Evolutionary conservation across 1,284 basidiomycete genomes (phyloP), one percentile per base, ranked within the genome.

Genomic region (Ceratobasidium sp.): DNA sequence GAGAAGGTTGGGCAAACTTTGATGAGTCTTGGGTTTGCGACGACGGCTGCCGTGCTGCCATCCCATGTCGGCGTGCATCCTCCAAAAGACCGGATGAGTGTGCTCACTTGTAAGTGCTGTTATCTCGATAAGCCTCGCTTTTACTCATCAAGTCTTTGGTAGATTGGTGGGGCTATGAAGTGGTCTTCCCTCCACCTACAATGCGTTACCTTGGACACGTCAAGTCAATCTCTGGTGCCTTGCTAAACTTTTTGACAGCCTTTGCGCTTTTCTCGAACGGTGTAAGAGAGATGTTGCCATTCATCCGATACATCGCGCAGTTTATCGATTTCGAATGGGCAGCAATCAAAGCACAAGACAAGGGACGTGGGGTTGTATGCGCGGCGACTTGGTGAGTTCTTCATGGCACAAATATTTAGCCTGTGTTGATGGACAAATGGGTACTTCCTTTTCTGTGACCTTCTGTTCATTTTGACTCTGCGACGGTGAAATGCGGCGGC

Each of bases 151-250:
- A 50, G 5, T 47, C 49, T 64, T 57, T 52, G 55, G 38, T 74
- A 91, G 91, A 93, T 80, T 93, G 92, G 92, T 94, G 92, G 92
- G 92, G 92, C 16, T 82, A 93, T 5, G 92, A 94, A 79, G 73
- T 93, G 0, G 85, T 87, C 47, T 82, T 94, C 41, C 92, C 92
- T 13, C 85, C 88, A 57, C 86, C 91, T 3, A 87, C 92, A 2
- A 78, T 94, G 32, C 78, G 79, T 47, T 86, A 88, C 77, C 84
- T 94, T 30, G 80, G 80, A 88, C 84, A 82, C 69, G 87, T 82
- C 6, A 85, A 90, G 61, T 91, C 88, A 14, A 85, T 93, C 49
- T 82, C 88, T 1, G 83, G 85, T 76, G 82, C 89, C 0, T 79
- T 90, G 35, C 84, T 93, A 78, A 91, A 92, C 79, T 87, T 92